These are phyloP conservation scores for Globisporangium middletonii DNA, from an alignment of 352 stramenopile genomes.

Conservation along the genomic window DNA sequence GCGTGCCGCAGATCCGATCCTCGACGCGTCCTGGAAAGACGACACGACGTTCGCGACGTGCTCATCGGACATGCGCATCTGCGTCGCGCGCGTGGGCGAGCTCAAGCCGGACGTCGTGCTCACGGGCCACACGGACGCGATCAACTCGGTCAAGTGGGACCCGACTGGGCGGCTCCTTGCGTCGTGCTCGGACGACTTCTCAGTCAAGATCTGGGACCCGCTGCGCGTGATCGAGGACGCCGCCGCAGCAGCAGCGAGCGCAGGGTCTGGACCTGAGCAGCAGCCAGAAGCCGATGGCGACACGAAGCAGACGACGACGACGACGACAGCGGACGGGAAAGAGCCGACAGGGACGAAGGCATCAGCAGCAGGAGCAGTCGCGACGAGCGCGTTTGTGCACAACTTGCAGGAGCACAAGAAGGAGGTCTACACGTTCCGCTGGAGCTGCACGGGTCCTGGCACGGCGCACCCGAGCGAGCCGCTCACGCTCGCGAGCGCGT, in stretches of 20 bases:
- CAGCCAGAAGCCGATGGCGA: constrained; percentile 26
- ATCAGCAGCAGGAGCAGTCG: constrained; percentile 16
- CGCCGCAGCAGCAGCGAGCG: constrained; percentile 5
- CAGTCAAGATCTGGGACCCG: constrained; percentile 96
- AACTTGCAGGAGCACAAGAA: constrained; percentile 90
- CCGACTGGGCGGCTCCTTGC: constrained; percentile 90
- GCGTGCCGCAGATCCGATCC: constrained; percentile 49
- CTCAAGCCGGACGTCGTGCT: constrained; percentile 75
- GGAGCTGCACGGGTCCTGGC: constrained; percentile 81
- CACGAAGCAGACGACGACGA: constrained; percentile 9
- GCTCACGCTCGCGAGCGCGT: constrained; percentile 90
- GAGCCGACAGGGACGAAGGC: background rate
- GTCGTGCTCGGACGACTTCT: constrained; percentile 97
- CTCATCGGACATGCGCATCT: constrained; percentile 91
- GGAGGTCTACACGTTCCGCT: constrained; percentile 93
- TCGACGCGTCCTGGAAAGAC: constrained; percentile 93
- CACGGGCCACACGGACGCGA: constrained; percentile 94
- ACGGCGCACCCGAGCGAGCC: constrained; percentile 53
- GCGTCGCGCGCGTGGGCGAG: constrained; percentile 86
- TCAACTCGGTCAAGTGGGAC: constrained; percentile 99
- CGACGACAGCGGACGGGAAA: background rate
- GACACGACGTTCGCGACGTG: constrained; percentile 93
- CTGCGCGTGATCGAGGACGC: constrained; percentile 4
- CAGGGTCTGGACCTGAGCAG: constrained; percentile 13
- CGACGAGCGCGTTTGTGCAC: constrained; percentile 47